Percentiles rank a stretch among this genome's conserved stretches.
Evolutionary conservation across 768 basidiomycete genomes (phyloP).

Genomic region (Trametes meyenii): DNA sequence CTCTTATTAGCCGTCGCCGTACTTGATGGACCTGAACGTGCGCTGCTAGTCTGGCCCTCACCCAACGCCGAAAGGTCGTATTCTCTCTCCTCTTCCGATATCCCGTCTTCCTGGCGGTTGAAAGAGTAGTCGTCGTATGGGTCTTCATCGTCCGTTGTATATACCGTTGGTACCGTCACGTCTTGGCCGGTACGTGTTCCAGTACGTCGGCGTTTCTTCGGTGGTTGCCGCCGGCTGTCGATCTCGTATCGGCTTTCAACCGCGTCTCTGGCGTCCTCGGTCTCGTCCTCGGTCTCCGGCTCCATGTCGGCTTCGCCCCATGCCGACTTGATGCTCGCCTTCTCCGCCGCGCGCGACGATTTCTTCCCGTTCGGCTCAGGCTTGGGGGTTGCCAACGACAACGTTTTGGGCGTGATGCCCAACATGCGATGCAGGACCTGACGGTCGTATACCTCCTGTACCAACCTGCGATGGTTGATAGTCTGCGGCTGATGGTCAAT

Average conservation of each 20-base stretch:
- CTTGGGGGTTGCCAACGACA: slow-evolving; percentile 9
- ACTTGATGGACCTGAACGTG: slow-evolving; percentile 29
- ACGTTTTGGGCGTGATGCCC: slow-evolving; percentile 39
- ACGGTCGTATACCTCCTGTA: slow-evolving; percentile 69
- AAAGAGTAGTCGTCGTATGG: slow-evolving; percentile 28
- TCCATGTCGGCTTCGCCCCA: slow-evolving; percentile 46
- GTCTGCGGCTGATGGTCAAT: slow-evolving; percentile 48
- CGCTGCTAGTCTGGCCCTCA: slow-evolving; percentile 5
- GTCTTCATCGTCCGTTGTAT: slow-evolving; percentile 55
- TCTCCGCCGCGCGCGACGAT: slow-evolving; percentile 16
- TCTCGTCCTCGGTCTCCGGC: slow-evolving; percentile 31
- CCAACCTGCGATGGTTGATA: slow-evolving; percentile 69
- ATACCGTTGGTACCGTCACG: slow-evolving; percentile 43
- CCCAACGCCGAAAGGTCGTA: slow-evolving; percentile 25
- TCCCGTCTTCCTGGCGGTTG: slow-evolving; percentile 30
- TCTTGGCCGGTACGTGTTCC: slow-evolving; percentile 36
- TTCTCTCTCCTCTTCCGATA: slow-evolving; percentile 33
- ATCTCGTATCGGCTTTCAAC: slow-evolving; percentile 49
- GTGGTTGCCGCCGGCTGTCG: slow-evolving; percentile 40
- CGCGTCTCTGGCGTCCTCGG: slow-evolving; percentile 47
- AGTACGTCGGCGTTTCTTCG: slow-evolving; percentile 49
- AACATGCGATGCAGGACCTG: slow-evolving; percentile 61
- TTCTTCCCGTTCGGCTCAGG: slow-evolving; percentile 5
- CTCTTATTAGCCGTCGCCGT: slow-evolving; percentile 41
- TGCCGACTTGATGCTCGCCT: slow-evolving; percentile 38